phyloP scores from a whole-genome alignment of 371 early-diverging fungal genomes.

The Nematocida sp. region DNA sequence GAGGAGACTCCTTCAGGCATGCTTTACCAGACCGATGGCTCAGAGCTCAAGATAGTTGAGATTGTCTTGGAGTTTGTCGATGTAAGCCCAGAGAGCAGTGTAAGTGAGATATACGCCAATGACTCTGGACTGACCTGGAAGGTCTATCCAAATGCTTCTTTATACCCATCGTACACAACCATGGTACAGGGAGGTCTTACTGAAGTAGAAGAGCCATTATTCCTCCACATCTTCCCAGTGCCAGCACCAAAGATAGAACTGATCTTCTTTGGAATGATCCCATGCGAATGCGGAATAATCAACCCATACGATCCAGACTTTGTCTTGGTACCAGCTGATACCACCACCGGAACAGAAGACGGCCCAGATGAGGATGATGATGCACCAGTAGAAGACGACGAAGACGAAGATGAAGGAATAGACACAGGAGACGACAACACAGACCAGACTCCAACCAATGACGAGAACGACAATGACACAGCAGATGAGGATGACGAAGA shows the following conservation, averaged over 20 bases:
- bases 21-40: constrained; percentile 1
- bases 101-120: constrained; percentile 5
- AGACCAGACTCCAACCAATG: not conserved
- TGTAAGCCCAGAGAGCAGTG: constrained; percentile 6
- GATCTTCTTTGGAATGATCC: not conserved
- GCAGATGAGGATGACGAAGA: no score
- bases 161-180: constrained; percentile 2
- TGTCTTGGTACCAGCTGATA: not conserved
- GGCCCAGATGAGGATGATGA: constrained; percentile 1
- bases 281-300: constrained; percentile 13
- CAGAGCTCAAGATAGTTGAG: not conserved
- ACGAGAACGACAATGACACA: not conserved
- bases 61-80: not conserved
- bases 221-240: not conserved
- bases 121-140: constrained; percentile 37
- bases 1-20: not conserved
- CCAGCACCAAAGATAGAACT: constrained; percentile 4
- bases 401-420: constrained; percentile 1
- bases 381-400: constrained; percentile 3
- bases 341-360: not conserved
- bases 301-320: constrained; percentile 27
- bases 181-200: constrained; percentile 8
- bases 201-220: not conserved
- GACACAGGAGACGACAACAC: constrained; percentile 8
- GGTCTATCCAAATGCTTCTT: not conserved